Evolutionary conservation across 164 flowering plant genomes (phyloP).

Genomic region (Nymphaea colorata): DNA sequence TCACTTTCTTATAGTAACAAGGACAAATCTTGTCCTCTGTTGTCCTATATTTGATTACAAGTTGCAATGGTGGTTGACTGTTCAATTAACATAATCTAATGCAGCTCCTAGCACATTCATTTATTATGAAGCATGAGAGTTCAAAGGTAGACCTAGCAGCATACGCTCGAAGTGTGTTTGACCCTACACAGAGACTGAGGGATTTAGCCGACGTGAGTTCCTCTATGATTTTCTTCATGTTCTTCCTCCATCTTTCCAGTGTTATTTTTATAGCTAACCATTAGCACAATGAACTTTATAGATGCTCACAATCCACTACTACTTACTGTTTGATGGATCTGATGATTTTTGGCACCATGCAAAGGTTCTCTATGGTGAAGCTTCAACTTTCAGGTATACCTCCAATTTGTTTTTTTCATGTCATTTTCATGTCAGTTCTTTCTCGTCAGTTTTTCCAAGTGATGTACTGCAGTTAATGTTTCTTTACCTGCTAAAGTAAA

Average conservation of each 20-base stretch:
- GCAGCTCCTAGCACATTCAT: conserved; percentile 95
- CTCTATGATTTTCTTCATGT: not conserved
- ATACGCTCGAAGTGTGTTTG: conserved; percentile 75
- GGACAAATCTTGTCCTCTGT: too few relatives aligned
- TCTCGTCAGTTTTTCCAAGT: too few relatives aligned
- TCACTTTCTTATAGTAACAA: too few relatives aligned
- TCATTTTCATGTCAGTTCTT: not conserved
- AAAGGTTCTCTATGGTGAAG: conserved; percentile 50
- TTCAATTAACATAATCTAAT: not conserved
- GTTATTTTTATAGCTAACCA: not conserved
- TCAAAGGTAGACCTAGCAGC: conserved; percentile 57
- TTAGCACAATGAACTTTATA: conserved; percentile 16
- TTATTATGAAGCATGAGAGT: conserved; percentile 61
- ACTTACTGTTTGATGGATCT: conserved; percentile 83
- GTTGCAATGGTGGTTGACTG: too few relatives aligned
- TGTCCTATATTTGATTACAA: too few relatives aligned
- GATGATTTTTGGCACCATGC: conserved; percentile 85
- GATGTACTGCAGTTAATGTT: too few relatives aligned
- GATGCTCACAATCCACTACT: conserved; percentile 97
- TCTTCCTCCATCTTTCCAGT: not conserved
- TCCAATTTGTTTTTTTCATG: not conserved
- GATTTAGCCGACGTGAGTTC: conserved; percentile 92
- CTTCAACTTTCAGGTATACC: conserved; percentile 65
- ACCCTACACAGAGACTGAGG: conserved; percentile 84
- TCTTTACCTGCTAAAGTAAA: too few relatives aligned